phyloP scores from a whole-genome alignment of 2,329 filamentous ascomycete species.

The Ilyonectria mors-panacis region DNA sequence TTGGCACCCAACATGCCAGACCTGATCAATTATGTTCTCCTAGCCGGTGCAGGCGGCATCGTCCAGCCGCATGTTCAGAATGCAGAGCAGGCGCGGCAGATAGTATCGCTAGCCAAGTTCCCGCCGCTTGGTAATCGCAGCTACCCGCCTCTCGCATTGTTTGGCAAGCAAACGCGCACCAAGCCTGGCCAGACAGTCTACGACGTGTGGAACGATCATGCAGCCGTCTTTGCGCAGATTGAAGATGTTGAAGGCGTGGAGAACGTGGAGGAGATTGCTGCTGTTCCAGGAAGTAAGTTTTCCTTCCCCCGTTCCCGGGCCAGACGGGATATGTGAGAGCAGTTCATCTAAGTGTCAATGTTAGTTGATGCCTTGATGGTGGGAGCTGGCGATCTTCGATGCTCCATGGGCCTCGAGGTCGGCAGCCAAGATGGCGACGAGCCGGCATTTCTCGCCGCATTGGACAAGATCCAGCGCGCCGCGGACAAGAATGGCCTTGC shows the following conservation, averaged over 20 bases:
- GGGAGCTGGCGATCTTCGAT: constrained; percentile 4
- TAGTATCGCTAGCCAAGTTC: constrained; percentile 23
- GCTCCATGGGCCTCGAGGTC: neutral
- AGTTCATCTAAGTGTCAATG: neutral
- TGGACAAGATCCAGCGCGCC: constrained; percentile 3
- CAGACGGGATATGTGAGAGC: no score
- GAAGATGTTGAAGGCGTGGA: constrained; percentile 26
- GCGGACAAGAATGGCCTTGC: constrained; percentile 7
- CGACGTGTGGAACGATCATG: constrained; percentile 29
- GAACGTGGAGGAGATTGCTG: constrained; percentile 27
- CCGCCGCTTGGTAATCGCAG: constrained; percentile 25
- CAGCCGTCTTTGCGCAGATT: constrained; percentile 23
- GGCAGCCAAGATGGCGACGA: constrained; percentile 9
- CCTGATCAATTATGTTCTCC: constrained; percentile 6
- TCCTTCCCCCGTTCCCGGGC: no score
- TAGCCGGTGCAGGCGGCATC: constrained; percentile 20
- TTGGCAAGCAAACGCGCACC: constrained; percentile 8
- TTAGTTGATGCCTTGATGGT: constrained; percentile 5
- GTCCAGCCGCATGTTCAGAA: constrained; percentile 30
- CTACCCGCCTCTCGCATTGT: constrained; percentile 16
- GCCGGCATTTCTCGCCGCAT: neutral
- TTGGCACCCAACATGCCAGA: constrained; percentile 21
- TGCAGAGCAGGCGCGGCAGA: constrained; percentile 24
- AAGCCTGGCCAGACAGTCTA: constrained; percentile 11
- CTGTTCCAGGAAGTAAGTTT: constrained; percentile 14